A percentile compares a stretch with the other conserved stretches of the same genome.
Conservation (phyloP, 1,139 yeast genomes). For the Candida sanyaensis region DNA sequence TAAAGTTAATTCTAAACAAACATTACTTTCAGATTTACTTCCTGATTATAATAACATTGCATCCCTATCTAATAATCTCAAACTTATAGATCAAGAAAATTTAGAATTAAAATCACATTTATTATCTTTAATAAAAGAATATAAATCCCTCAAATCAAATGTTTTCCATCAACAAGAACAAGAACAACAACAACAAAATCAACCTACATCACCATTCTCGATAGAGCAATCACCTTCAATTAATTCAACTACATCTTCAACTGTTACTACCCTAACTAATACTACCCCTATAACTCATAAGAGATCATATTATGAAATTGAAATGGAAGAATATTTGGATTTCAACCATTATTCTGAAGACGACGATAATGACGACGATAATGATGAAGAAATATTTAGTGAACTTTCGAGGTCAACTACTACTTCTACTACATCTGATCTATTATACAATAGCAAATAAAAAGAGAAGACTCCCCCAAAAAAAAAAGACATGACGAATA, state of each 20-base stretch:
- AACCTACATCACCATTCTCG: neutral
- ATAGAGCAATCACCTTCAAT: neutral
- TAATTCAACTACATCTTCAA: neutral
- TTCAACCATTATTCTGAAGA: slow-evolving; percentile 1
- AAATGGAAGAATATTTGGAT: slow-evolving; percentile 1
- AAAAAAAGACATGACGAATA: neutral
- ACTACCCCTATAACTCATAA: neutral
- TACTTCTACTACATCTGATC: neutral
- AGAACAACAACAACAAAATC: slow-evolving; percentile 8
- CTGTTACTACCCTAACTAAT: neutral
- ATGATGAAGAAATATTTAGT: slow-evolving; percentile 1
- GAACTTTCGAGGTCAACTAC: slow-evolving; percentile 2
- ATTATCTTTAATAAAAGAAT: slow-evolving; percentile 43
- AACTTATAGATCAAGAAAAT: slow-evolving; percentile 37
- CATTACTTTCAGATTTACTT: slow-evolving; percentile 6
- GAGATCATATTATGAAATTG: slow-evolving; percentile 1
- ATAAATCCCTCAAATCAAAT: slow-evolving; percentile 37
- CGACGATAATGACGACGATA: neutral
- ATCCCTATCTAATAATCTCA: slow-evolving; percentile 21
- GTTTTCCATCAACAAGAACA: slow-evolving; percentile 24
- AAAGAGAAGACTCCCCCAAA: neutral
- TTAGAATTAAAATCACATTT: slow-evolving; percentile 36
- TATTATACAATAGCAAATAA: slow-evolving; percentile 1
- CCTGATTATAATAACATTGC: slow-evolving; percentile 7
- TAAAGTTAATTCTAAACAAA: slow-evolving; percentile 1